Percentiles rank a stretch among this genome's conserved stretches.
phyloP scores from a whole-genome alignment of 2,329 filamentous ascomycete species.

The Harringtonia aguacate region DNA sequence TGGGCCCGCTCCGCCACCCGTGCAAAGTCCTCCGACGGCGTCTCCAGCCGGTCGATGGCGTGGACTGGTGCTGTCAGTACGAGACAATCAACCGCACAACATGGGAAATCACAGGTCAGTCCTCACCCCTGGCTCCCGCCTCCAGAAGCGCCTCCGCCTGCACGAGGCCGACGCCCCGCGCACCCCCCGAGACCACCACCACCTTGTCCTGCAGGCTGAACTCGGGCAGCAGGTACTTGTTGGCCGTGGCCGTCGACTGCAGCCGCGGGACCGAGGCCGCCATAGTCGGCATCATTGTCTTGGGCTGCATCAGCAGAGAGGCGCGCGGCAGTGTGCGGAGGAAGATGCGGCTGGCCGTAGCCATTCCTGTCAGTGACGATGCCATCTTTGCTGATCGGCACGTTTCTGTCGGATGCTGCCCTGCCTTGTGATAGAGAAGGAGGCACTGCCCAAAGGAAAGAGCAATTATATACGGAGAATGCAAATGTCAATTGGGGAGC shows the following conservation, averaged over 20 bases:
- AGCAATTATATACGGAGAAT: too few relatives aligned
- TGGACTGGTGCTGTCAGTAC: conserved; percentile 37
- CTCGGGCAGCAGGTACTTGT: conserved; percentile 43
- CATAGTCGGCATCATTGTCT: too few relatives aligned
- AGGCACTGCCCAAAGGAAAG: too few relatives aligned
- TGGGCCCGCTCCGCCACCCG: conserved; percentile 52
- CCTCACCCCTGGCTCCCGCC: conserved; percentile 51
- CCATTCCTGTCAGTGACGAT: too few relatives aligned
- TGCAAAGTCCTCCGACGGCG: conserved; percentile 49
- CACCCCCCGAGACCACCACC: conserved; percentile 66
- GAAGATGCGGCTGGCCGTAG: too few relatives aligned
- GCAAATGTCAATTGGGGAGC: too few relatives aligned
- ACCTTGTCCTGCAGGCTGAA: conserved; percentile 68
- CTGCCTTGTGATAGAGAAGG: too few relatives aligned
- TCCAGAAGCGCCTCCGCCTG: conserved; percentile 72
- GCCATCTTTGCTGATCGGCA: too few relatives aligned
- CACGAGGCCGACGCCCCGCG: conserved; percentile 65
- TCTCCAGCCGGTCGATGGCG: conserved; percentile 51
- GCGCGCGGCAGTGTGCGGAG: too few relatives aligned
- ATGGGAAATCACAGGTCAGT: conserved; percentile 18
- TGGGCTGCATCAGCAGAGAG: too few relatives aligned
- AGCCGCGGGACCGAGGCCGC: not conserved
- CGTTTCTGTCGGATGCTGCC: too few relatives aligned
- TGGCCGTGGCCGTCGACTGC: not conserved
- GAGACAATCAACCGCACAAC: not conserved